Evolutionary conservation across 176 grass and related monocot genomes (phyloP), one percentile per base, ranked within the genome.

Genomic region (Typha latifolia): DNA sequence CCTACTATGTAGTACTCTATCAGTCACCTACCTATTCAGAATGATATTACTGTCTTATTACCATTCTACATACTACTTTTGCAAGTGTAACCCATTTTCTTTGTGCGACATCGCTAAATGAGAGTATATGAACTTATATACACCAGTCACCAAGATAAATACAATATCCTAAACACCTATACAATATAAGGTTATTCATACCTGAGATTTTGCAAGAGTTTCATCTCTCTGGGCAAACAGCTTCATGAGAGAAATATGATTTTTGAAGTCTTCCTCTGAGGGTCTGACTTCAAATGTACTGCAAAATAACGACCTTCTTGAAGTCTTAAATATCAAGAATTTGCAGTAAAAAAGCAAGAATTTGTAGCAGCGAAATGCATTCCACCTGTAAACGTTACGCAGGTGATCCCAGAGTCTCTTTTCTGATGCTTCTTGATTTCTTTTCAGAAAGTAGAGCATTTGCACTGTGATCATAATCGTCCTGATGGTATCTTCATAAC

Each of bases 281-380:
- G 94, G 89, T 66, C 81, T 82, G 53, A 57, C 70, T 59, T 97
- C 89, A 71, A 97, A 90, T 49, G 78, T 87, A 67, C 94, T 97
- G 67, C 70, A 89, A 80, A 68, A 84, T n/a, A 57, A 62, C 49
- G 67, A 68, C 10, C 9, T 13, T 13, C 66, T 56, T 16, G 18
- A 62, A 59, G 82, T 48, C 23, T 57, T 68, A 31, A 73, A 18
- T 62, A 20, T 62, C 65, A 22, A n/a, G 26, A 29, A n/a, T 72
- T 24, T 53, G 23, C 20, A 47, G 24, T 3, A 74, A 52, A 0
- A 5, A 37, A 37, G 34, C 34, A 37, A 37, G 34, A 37, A 37
- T 37, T 37, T 37, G 34, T 6, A 73, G 48, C 67, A 79, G 5
- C 55, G 76, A 73, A 31, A 78, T 22, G 78, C 34, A 56, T 14